These are phyloP conservation scores for Helichrysum umbraculigerum DNA, from an alignment of 129 eudicot genomes.

Conservation along the genomic window DNA sequence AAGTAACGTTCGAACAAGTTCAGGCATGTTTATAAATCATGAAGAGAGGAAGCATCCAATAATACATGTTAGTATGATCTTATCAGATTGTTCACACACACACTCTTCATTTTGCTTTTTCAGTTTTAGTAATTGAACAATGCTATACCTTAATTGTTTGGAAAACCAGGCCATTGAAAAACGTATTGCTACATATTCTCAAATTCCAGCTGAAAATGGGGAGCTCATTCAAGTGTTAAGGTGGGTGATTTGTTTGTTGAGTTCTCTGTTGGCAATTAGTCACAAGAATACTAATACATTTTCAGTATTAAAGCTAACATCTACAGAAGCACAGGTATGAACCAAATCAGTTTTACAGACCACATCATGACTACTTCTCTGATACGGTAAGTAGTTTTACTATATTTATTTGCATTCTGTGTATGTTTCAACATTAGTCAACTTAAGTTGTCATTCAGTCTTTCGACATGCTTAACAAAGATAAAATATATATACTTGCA, in stretches of 20 bases:
- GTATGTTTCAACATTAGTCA: neutral
- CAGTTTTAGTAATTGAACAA: conserved; percentile 2
- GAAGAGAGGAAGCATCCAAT: conserved; percentile 76
- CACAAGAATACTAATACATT: conserved; percentile 38
- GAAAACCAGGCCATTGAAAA: conserved; percentile 74
- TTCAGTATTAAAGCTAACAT: conserved; percentile 65
- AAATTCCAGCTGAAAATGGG: conserved; percentile 89
- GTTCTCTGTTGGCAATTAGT: conserved; percentile 15
- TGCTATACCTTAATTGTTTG: conserved; percentile 9
- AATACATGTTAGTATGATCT: conserved; percentile 62
- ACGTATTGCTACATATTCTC: conserved; percentile 86
- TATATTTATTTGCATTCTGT: neutral
- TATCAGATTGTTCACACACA: neutral
- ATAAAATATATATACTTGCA: conserved; percentile 35
- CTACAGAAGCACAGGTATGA: conserved; percentile 95
- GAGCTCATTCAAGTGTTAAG: conserved; percentile 89
- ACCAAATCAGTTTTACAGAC: conserved; percentile 82
- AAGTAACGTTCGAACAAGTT: conserved; percentile 94
- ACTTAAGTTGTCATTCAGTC: neutral
- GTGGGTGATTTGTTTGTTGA: conserved; percentile 36
- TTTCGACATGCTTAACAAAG: neutral
- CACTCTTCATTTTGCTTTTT: neutral
- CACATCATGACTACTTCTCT: conserved; percentile 97
- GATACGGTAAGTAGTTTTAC: conserved; percentile 57
- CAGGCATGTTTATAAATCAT: conserved; percentile 87